A percentile compares a stretch with the other conserved stretches of the same genome.
phyloP scores from a whole-genome alignment of 1,284 basidiomycete genomes.

The Paramarasmius palmivorus region DNA sequence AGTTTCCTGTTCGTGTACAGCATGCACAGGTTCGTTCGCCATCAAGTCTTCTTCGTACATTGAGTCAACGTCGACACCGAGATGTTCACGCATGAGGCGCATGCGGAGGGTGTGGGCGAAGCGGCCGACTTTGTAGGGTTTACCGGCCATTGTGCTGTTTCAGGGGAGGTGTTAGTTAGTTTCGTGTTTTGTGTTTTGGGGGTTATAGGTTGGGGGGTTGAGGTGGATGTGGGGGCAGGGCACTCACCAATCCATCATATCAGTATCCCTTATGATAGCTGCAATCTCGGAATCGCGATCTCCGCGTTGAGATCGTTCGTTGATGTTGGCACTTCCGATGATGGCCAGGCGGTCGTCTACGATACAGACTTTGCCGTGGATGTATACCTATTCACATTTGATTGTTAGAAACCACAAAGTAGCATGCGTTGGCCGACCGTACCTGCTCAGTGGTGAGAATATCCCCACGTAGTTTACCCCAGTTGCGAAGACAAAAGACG shows the following conservation, averaged over 20 bases:
- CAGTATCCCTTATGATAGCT: slow-evolving; percentile 92
- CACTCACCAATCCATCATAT: slow-evolving; percentile 89
- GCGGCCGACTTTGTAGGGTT: slow-evolving; percentile 93
- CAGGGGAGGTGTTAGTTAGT: no score
- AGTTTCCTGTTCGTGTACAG: slow-evolving; percentile 54
- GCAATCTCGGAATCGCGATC: slow-evolving; percentile 97
- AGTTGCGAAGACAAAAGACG: slow-evolving; percentile 90
- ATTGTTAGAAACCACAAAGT: slow-evolving; percentile 2
- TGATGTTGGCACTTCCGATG: slow-evolving; percentile 99
- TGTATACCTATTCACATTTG: slow-evolving; percentile 66
- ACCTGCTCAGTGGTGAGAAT: slow-evolving; percentile 89
- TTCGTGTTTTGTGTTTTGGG: no score
- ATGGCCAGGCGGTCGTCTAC: slow-evolving; percentile 97
- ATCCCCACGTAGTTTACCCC: slow-evolving; percentile 89
- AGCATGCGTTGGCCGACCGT: slow-evolving; percentile 14
- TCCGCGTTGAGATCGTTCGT: slow-evolving; percentile 93
- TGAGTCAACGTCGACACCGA: slow-evolving; percentile 93
- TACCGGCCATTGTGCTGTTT: slow-evolving; percentile 87
- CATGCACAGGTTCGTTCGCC: slow-evolving; percentile 52
- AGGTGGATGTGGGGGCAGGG: no score
- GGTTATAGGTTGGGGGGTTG: no score
- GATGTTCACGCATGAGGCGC: slow-evolving; percentile 94
- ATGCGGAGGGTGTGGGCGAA: slow-evolving; percentile 95
- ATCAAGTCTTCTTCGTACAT: slow-evolving; percentile 79
- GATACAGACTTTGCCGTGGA: slow-evolving; percentile 90